Evolutionary conservation across 1,284 basidiomycete species (phyloP).

Genomic region (Papiliotrema fonsecae): DNA sequence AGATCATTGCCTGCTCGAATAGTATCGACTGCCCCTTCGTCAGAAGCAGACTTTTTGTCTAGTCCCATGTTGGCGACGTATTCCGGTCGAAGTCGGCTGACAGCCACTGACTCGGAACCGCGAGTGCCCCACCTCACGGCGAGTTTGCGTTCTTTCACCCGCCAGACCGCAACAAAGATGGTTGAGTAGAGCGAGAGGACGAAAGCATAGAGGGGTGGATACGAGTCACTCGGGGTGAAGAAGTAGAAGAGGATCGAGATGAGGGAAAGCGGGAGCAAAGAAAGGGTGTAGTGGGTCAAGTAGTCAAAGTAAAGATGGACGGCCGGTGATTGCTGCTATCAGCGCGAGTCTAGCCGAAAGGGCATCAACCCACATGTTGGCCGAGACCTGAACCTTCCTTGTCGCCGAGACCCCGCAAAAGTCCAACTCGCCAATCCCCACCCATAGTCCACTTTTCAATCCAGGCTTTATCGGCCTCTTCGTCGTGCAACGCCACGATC

Average conservation of each 20-base stretch:
- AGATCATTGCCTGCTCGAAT: conserved; percentile 43
- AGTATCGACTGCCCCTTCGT: conserved; percentile 20
- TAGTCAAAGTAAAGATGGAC: conserved; percentile 90
- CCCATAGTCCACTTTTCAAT: conserved; percentile 39
- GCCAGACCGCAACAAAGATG: conserved; percentile 84
- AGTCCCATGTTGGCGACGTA: conserved; percentile 51
- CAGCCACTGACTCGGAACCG: conserved; percentile 61
- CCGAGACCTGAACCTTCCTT: conserved; percentile 46
- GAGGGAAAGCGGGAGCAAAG: conserved; percentile 57
- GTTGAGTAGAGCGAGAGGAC: conserved; percentile 74
- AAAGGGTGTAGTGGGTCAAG: conserved; percentile 73
- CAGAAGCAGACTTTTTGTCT: conserved; percentile 28
- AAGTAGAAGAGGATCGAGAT: conserved; percentile 39
- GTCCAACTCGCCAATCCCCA: conserved; percentile 54
- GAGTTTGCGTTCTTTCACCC: conserved; percentile 71
- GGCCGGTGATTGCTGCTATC: conserved; percentile 71
- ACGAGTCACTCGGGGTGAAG: conserved; percentile 56
- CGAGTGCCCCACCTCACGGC: conserved; percentile 74
- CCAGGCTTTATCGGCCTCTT: conserved; percentile 53
- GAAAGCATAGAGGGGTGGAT: conserved; percentile 72
- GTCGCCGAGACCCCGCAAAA: conserved; percentile 53
- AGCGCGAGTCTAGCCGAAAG: neutral
- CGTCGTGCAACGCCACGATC: conserved; percentile 77
- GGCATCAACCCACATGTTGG: conserved; percentile 45
- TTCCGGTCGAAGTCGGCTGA: conserved; percentile 68